phyloP scores from a whole-genome alignment of 2,329 filamentous ascomycete species.

The Dothideomycetidae sp. region DNA sequence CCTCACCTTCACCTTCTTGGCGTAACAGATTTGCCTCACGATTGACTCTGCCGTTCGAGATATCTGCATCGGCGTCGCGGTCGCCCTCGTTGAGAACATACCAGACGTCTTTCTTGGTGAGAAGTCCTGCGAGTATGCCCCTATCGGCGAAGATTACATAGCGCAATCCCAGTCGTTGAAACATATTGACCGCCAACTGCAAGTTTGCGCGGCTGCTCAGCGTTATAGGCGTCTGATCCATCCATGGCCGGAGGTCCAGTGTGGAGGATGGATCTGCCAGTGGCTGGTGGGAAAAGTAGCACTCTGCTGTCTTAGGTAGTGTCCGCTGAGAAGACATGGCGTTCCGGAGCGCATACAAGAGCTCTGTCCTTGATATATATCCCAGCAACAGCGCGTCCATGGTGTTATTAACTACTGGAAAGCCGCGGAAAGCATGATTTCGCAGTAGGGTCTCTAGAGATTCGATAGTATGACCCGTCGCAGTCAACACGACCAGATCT shows the following conservation, averaged over 20 bases:
- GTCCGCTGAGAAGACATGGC: constrained; percentile 39
- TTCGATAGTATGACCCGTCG: constrained; percentile 74
- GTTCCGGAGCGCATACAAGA: constrained; percentile 62
- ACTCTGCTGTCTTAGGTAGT: constrained; percentile 57
- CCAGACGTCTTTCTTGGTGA: constrained; percentile 98
- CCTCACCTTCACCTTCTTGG: constrained; percentile 30
- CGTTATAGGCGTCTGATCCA: constrained; percentile 96
- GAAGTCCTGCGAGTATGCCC: constrained; percentile 65
- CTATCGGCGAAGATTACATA: constrained; percentile 80
- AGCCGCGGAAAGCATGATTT: constrained; percentile 70
- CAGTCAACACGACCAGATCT: constrained; percentile 76
- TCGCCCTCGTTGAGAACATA: constrained; percentile 72
- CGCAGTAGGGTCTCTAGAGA: constrained; percentile 57
- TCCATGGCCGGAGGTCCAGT: constrained; percentile 87
- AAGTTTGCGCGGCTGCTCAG: constrained; percentile 62
- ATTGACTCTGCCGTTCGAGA: constrained; percentile 11
- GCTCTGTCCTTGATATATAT: constrained; percentile 85
- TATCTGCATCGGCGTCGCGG: constrained; percentile 23
- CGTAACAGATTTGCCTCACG: constrained; percentile 7
- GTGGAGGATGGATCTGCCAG: constrained; percentile 63
- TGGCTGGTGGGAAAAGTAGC: constrained; percentile 72
- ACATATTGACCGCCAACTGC: constrained; percentile 79
- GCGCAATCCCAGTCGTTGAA: constrained; percentile 81
- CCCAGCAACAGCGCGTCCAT: constrained; percentile 69
- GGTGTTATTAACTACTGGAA: constrained; percentile 72